Base-by-base conservation (phyloP, 805 yeast genomes). In the Saturnispora sanitii region DNA sequence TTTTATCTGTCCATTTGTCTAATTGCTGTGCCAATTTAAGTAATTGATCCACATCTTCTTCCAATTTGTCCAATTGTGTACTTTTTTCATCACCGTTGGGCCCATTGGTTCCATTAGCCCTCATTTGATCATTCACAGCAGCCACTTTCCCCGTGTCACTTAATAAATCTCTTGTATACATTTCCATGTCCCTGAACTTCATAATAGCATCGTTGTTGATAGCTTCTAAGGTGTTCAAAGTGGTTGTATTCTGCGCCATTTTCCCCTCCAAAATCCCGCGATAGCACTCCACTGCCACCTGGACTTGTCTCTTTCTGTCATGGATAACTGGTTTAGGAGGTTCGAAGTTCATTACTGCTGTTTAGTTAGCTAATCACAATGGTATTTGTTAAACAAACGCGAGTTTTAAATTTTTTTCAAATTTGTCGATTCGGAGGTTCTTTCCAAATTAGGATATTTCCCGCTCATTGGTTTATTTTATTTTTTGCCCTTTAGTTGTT, bases 141-240 rank as follows among this genome's bases (percentile, higher is more conserved):
- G 8, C 4, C 45, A 45, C 47, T 42, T 42, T 57, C 56, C 28
- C 22, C 16, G 36, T 29, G 6, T 22, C 18, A 20, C n/a, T 28
- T 6, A 31, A 17, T 26, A 42, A 11, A 2, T 45, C 44, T 2
- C 26, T 15, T 19, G 60, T 45, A 41, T 70, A 70, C 4, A 56
- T 58, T 34, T 73, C 80, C 25, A 74, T 55, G 25, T 58, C 61
- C 37, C 66, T 64, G 39, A 71, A 74, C 49, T 71, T 71, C 45
- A 75, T 56, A 1, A 77, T 70, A 35, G 76, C 72, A 40, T 73
- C 66, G n/a, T 79, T 77, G 51, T 77, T 77, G 43, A 74, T 56
- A 46, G 75, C 72, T 41, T 73, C 73, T 25, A 77, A 47, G 12
- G 73, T 55, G 47, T 68, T 71, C 50, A 77, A 57, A 45, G 75